phyloP scores from a whole-genome alignment of 2,329 filamentous ascomycete genomes.

The Acarospora socialis region DNA sequence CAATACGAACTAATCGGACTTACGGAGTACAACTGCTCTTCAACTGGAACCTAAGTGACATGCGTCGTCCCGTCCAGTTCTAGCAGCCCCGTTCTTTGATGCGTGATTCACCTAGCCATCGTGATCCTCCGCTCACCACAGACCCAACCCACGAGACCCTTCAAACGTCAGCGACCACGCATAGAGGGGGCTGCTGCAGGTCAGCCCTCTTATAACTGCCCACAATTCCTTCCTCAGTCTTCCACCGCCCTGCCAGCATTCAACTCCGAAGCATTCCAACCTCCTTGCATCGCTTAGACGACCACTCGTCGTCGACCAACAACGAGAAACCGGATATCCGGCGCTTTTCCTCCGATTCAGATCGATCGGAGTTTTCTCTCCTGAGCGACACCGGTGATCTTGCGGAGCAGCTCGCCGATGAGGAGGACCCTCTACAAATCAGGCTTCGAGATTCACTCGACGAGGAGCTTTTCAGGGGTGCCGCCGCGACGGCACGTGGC shows the following conservation, averaged over 20 bases:
- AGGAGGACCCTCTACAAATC: slow-evolving; percentile 65
- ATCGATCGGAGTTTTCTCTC: slow-evolving; percentile 56
- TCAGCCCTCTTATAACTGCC: slow-evolving; percentile 61
- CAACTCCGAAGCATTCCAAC: slow-evolving; percentile 59
- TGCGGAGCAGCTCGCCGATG: slow-evolving; percentile 74
- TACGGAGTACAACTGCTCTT: no score
- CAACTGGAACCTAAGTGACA: no score
- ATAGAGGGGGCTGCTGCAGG: slow-evolving; percentile 59
- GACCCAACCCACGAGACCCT: no score
- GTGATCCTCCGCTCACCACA: no score
- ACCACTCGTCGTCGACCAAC: slow-evolving; percentile 25
- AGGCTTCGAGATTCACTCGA: slow-evolving; percentile 54
- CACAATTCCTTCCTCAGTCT: slow-evolving; percentile 70
- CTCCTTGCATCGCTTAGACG: slow-evolving; percentile 23
- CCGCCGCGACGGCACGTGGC: slow-evolving; percentile 20
- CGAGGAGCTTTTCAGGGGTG: slow-evolving; percentile 38
- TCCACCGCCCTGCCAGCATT: slow-evolving; percentile 66
- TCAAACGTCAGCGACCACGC: no score
- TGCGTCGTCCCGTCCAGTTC: no score
- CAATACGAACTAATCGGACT: no score
- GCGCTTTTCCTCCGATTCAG: slow-evolving; percentile 44
- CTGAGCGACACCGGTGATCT: slow-evolving; percentile 95
- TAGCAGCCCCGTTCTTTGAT: no score
- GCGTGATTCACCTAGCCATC: no score
- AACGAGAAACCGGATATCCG: slow-evolving; percentile 36